Conservation (phyloP, 345 rosid species). For the Citrus cavaleriei region DNA sequence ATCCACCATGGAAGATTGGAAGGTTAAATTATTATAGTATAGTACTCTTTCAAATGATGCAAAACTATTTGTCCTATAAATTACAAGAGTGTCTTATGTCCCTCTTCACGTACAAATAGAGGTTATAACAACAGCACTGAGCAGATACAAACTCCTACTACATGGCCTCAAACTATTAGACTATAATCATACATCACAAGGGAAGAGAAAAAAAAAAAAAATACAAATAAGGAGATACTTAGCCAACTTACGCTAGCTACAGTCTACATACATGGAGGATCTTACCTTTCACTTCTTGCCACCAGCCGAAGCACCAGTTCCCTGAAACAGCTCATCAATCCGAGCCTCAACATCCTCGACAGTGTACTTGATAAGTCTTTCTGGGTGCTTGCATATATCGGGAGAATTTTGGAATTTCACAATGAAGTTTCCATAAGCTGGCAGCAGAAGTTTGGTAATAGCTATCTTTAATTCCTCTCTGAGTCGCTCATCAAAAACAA, state of each 20-base stretch:
- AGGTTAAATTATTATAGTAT: neutral
- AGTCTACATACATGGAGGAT: neutral
- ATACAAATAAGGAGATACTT: slow-evolving; percentile 4
- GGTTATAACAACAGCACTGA: neutral
- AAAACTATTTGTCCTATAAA: neutral
- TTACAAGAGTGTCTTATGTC: neutral
- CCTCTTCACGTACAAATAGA: neutral
- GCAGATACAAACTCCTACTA: slow-evolving; percentile 10
- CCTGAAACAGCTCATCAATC: slow-evolving; percentile 57
- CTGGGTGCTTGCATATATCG: slow-evolving; percentile 51
- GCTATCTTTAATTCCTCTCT: slow-evolving; percentile 56
- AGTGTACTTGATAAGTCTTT: slow-evolving; percentile 36
- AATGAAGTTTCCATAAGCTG: slow-evolving; percentile 56
- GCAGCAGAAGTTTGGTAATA: slow-evolving; percentile 41
- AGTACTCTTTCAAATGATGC: neutral
- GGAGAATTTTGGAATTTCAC: slow-evolving; percentile 52
- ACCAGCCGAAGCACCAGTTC: slow-evolving; percentile 35
- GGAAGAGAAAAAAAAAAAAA: neutral
- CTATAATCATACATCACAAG: slow-evolving; percentile 17
- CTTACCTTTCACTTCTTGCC: slow-evolving; percentile 52
- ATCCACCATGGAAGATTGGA: neutral
- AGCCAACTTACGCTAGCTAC: slow-evolving; percentile 10
- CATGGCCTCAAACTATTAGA: neutral
- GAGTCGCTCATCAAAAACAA: slow-evolving; percentile 64
- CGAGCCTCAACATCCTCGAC: slow-evolving; percentile 53